phyloP scores from a whole-genome alignment of 495 filamentous ascomycete genomes.

The Podospora pseudopauciseta region DNA sequence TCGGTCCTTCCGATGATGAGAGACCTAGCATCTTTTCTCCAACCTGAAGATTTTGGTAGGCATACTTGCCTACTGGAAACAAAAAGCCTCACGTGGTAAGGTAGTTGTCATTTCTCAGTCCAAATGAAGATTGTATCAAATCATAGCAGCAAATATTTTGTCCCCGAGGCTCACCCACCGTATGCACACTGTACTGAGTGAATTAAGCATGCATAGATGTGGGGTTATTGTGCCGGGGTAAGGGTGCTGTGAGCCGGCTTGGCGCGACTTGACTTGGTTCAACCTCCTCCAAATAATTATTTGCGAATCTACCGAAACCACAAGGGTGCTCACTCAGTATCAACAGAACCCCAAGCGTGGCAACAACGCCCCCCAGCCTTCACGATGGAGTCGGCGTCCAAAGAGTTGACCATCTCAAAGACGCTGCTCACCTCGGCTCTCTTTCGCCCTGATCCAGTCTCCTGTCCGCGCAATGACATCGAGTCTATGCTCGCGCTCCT shows the following conservation, averaged over 20 bases:
- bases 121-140: too few species aligned
- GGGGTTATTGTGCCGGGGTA: background rate
- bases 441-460: constrained; percentile 68
- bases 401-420: constrained; percentile 77
- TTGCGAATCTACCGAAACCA: background rate
- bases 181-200: background rate
- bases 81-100: too few species aligned
- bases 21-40: too few species aligned
- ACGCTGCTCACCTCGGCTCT: constrained; percentile 73
- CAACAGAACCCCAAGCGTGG: background rate
- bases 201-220: background rate
- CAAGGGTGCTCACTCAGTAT: background rate
- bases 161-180: background rate
- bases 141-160: background rate
- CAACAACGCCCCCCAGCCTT: constrained; percentile 6
- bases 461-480: constrained; percentile 70
- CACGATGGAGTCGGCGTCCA: constrained; percentile 65
- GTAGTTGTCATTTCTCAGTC: too few species aligned
- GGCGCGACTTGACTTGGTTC: background rate
- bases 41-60: too few species aligned
- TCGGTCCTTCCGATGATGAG: too few species aligned
- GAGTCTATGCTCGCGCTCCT: constrained; percentile 64
- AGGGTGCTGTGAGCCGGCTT: constrained; percentile 2
- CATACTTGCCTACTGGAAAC: too few species aligned
- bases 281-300: constrained; percentile 1